Evolutionary conservation across 306 rosid species (phyloP), one percentile per base, ranked within the genome.

Genomic region (Canavalia gladiata): DNA sequence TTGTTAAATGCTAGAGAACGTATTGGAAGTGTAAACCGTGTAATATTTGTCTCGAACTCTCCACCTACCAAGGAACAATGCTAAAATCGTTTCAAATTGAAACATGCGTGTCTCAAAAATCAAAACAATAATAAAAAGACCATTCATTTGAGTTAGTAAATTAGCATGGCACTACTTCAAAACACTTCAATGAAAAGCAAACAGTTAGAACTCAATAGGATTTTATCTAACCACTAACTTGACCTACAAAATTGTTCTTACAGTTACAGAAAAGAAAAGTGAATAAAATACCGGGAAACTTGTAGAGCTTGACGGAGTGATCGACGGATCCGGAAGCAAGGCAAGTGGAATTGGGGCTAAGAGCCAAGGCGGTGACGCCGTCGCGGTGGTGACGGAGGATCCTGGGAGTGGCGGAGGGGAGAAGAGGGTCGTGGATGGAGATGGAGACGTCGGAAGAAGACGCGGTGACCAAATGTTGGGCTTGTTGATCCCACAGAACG

Each of bases 281-380:
- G 25, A 18, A 28, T 10, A 46, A 4, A 54, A 71, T 68, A 95
- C 99, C 89, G 0, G 99, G 99, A 77, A 93, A 95, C 83, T 95
- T 95, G 97, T 93, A 95, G 86, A 95, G 98, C 82, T 95, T 95
- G 83, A 95, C 93, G 76, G 98, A 90, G 83, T 87, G 98, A 72
- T 95, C 99, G 5, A 93, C 72, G 55, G 97, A 95, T 82, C 99
- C 98, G 6, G 99, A 95, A 46, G 98, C 98, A 52, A 95, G 98
- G 76, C 98, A 95, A 11, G 97, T 93, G 75, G 97, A 92, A 74
- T 93, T 96, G 50, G 98, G 94, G 91, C 98, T 91, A 77, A 96
- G 91, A 47, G 98, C 94, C 80, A 96, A 70, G 45, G 99, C 94
- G 0, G 98, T 92, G 50, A 93, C 97, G 2, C 99, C 98, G 35